Evolutionary conservation across 306 rosid genomes (phyloP).

Genomic region (Coriaria nepalensis): DNA sequence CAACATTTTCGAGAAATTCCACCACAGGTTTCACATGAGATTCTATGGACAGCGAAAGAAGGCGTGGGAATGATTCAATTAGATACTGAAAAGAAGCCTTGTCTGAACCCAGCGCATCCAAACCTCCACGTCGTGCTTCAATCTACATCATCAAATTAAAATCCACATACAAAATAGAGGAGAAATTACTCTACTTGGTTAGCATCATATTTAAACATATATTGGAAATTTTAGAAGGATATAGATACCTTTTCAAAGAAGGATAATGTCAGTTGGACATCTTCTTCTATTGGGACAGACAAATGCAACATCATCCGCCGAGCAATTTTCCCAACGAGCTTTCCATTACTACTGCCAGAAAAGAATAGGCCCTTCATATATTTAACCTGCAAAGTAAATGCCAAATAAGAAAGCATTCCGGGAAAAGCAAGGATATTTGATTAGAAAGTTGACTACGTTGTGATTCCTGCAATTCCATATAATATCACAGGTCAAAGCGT

Average conservation of each 20-base stretch:
- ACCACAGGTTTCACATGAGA: conserved; percentile 31
- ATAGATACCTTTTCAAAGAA: conserved; percentile 59
- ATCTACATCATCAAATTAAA: conserved; percentile 28
- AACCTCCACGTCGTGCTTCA: conserved; percentile 78
- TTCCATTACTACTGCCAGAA: conserved; percentile 26
- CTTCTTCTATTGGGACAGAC: conserved; percentile 69
- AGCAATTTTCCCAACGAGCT: conserved; percentile 33
- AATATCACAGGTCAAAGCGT: not conserved
- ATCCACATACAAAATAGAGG: too few species aligned
- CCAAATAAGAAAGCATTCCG: conserved; percentile 20
- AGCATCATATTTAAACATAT: too few species aligned
- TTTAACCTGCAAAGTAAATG: conserved; percentile 42
- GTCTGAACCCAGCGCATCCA: conserved; percentile 36
- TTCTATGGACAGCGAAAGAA: conserved; percentile 44
- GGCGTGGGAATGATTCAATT: conserved; percentile 63
- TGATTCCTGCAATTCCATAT: not conserved
- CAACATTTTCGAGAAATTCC: conserved; percentile 44
- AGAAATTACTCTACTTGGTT: too few species aligned
- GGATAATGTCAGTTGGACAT: conserved; percentile 62
- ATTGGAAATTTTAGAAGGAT: too few species aligned
- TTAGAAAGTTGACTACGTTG: not conserved
- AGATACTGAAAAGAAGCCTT: conserved; percentile 39
- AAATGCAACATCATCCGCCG: conserved; percentile 54
- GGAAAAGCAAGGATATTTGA: not conserved
- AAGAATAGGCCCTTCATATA: conserved; percentile 59